Evolutionary conservation across 2,329 filamentous ascomycete species (phyloP).

Genomic region (Paraphoma chrysanthemicola): DNA sequence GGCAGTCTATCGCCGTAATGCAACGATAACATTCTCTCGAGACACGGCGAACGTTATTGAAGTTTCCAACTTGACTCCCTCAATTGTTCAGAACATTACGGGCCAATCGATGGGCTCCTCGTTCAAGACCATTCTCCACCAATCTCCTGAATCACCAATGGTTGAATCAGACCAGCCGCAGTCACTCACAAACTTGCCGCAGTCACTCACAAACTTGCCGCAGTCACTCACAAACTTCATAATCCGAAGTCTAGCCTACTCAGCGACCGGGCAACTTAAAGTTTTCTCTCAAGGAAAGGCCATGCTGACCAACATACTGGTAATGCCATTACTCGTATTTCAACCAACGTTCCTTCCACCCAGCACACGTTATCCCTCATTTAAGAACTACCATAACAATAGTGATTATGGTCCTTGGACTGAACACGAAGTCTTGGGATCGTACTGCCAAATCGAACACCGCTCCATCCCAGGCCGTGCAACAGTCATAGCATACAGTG

Average conservation of each 20-base stretch:
- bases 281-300: neutral
- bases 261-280: neutral
- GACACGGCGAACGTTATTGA: neutral
- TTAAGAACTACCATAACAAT: no score
- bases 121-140: neutral
- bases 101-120: neutral
- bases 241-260: neutral
- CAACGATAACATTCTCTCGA: neutral
- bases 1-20: neutral
- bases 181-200: no score
- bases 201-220: no score
- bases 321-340: neutral
- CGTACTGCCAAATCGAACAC: neutral
- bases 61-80: neutral
- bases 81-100: neutral
- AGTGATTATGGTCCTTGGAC: no score
- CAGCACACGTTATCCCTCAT: no score
- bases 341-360: neutral
- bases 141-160: no score
- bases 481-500: neutral
- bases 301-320: neutral
- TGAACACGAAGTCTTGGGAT: neutral
- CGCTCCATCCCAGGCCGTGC: neutral
- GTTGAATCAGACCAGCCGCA: no score
- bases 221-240: neutral